A percentile compares a stretch with the other conserved stretches of the same genome.
Conservation (phyloP, 2,329 filamentous ascomycete genomes). For the Colletotrichum sansevieriae region DNA sequence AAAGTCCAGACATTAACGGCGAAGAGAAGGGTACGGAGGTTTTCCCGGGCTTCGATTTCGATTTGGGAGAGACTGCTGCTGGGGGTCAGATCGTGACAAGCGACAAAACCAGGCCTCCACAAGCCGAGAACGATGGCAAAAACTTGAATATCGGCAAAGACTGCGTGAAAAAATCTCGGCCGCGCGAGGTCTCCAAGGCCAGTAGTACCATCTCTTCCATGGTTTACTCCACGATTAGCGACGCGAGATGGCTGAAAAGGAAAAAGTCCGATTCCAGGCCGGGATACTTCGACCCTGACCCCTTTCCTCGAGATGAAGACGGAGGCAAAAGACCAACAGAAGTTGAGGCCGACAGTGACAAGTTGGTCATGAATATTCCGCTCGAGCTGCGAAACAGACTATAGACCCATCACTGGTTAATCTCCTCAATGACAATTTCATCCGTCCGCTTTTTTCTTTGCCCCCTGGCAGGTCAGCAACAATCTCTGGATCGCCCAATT, state of each 20-base stretch:
- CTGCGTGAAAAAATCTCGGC: background rate
- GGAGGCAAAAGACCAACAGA: background rate
- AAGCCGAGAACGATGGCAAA: background rate
- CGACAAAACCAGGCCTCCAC: background rate
- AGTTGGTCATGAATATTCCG: constrained; percentile 39
- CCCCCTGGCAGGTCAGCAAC: too few relatives aligned
- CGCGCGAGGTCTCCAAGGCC: background rate
- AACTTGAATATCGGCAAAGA: background rate
- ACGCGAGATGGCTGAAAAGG: constrained; percentile 13
- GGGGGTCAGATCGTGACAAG: background rate
- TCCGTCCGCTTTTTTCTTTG: too few relatives aligned
- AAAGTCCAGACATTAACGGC: background rate
- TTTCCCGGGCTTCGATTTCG: constrained; percentile 12
- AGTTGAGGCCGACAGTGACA: background rate
- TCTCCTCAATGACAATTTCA: too few relatives aligned
- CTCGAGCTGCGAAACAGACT: background rate
- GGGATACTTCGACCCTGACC: constrained; percentile 36
- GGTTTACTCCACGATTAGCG: constrained; percentile 12
- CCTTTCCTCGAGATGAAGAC: background rate
- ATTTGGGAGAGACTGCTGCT: background rate
- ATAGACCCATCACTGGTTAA: too few relatives aligned
- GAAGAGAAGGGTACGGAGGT: background rate
- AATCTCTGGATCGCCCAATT: too few relatives aligned
- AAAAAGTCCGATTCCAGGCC: constrained; percentile 28
- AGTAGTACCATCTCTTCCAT: constrained; percentile 13